Evolutionary conservation across 148 eudicot species (phyloP).

Genomic region (Vaccinium myrtillus): DNA sequence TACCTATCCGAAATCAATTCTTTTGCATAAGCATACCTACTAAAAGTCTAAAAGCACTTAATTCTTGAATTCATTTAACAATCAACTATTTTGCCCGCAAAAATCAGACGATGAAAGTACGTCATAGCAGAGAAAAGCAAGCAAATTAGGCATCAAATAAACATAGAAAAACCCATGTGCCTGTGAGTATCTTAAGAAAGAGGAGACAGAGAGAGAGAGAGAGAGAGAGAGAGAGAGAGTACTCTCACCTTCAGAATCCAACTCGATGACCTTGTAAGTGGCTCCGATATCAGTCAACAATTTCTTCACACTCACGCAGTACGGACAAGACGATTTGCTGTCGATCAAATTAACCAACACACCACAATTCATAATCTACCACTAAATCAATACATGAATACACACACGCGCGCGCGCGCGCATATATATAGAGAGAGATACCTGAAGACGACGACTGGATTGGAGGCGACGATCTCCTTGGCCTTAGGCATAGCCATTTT

Average conservation of each 20-base stretch:
- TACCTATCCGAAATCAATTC: background rate
- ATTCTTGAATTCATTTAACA: background rate
- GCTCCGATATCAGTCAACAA: conserved; percentile 38
- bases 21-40: background rate
- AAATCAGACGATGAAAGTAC: no score
- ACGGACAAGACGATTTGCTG: conserved; percentile 68
- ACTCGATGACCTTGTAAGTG: conserved; percentile 48
- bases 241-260: conserved; percentile 44
- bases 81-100: background rate
- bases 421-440: conserved; percentile 9
- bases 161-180: no score
- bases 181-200: background rate
- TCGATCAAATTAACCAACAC: background rate
- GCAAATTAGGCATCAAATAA: background rate
- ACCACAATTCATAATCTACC: background rate
- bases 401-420: no score
- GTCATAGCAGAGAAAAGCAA: no score
- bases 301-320: conserved; percentile 42
- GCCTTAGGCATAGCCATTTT: conserved; percentile 66
- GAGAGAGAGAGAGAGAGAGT: background rate
- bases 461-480: conserved; percentile 54
- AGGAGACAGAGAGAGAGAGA: background rate
- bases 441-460: conserved; percentile 83
- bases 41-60: background rate
- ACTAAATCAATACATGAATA: background rate